Evolutionary conservation across 768 basidiomycete species (phyloP).

Genomic region (Pleurotus cornucopiae): DNA sequence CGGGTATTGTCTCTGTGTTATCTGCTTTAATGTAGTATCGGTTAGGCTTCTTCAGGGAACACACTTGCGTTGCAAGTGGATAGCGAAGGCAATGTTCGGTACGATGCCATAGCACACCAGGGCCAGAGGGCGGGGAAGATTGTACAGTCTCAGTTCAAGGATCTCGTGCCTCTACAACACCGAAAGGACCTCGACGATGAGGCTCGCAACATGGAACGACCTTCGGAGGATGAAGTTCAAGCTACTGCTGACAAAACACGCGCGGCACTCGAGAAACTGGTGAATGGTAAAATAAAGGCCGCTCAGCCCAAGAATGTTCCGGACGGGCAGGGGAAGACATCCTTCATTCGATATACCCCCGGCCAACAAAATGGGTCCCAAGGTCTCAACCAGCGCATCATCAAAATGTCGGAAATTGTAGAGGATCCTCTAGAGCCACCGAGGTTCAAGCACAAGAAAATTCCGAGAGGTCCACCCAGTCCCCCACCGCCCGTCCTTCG

Average conservation of each 20-base stretch:
- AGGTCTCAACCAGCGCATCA: conserved; percentile 89
- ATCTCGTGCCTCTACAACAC: conserved; percentile 88
- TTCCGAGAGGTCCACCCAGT: conserved; percentile 92
- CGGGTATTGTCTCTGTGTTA: not conserved
- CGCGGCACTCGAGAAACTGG: conserved; percentile 88
- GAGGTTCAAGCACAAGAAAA: conserved; percentile 98
- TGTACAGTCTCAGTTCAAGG: conserved; percentile 95
- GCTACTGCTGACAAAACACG: conserved; percentile 89
- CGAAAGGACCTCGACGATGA: conserved; percentile 83
- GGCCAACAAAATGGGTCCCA: conserved; percentile 73
- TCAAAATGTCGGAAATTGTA: conserved; percentile 98
- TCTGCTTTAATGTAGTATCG: conserved; percentile 3
- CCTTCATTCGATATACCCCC: conserved; percentile 95
- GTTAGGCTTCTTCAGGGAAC: conserved; percentile 83
- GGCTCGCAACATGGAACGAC: conserved; percentile 79
- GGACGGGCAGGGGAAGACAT: conserved; percentile 75
- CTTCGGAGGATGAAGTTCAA: conserved; percentile 89
- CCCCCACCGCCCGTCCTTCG: conserved; percentile 95
- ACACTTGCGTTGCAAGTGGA: conserved; percentile 97
- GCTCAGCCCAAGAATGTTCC: conserved; percentile 96
- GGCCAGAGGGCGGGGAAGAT: conserved; percentile 84
- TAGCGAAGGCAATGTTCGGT: conserved; percentile 92
- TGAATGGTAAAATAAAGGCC: conserved; percentile 95
- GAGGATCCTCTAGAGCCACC: conserved; percentile 98
- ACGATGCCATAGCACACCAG: conserved; percentile 95